Base-by-base conservation (phyloP, 2,329 filamentous ascomycete genomes). In the Pezicula carpinea region DNA sequence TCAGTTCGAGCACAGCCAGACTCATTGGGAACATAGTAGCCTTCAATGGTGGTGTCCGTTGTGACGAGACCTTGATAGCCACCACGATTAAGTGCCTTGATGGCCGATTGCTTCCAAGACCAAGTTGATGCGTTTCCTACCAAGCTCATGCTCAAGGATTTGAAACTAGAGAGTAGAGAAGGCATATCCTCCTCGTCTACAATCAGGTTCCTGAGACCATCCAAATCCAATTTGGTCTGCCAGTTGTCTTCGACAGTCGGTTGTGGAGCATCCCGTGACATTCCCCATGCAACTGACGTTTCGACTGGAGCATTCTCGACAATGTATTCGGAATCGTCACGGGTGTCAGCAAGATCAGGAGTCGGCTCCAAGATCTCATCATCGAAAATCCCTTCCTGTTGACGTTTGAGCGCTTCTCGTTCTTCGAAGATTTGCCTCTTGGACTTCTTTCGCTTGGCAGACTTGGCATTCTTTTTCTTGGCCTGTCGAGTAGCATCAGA, bases 1-100 rank as follows among this genome's bases (percentile, higher is more conserved):
- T 99, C 91, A 0, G 93, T 96, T 47, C 93, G 82, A 47, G 93
- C 93, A 57, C 83, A 87, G 29, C 93, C 93, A 8, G 89, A 89
- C 0, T 76, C 52, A 56, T 96, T 99, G 0, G 88, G 82, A 34
- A 96, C 88, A 62, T 96, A 97, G 59, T 84, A 84, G 17, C 80
- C 82, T 26, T 75, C 74, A 38, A 84, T 82, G 15, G 62, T 61
- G 14, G 74, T 66, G 1, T 73, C 59, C 21, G 50, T 60, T 18
- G 52, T 62, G 15, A 61, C 57, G 26, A 55, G 57, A 17, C 81
- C 81, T 54, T 68, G 67, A 42, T 74, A 67, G 19, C 77, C 79
- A 40, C 73, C 70, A 32, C 73, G 75, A 64, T 86, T 87, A 52
- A 87, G 75, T 34, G 79, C 72, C 64, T 88, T 87, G 68, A 86